phyloP scores from a whole-genome alignment of 2,329 filamentous ascomycete species.

The Bipolaris oryzae region DNA sequence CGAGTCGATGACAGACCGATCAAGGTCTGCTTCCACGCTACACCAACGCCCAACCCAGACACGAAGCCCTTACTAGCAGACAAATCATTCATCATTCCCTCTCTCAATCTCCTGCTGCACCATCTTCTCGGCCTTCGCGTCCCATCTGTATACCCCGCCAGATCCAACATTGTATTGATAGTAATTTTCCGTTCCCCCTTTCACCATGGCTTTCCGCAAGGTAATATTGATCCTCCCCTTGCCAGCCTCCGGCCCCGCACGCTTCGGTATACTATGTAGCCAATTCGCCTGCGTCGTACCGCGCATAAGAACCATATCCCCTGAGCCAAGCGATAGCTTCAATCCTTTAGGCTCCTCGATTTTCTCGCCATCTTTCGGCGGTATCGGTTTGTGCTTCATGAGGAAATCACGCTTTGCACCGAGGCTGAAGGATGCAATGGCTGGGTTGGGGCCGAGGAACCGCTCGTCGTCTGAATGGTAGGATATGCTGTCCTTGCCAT shows the following conservation, averaged over 20 bases:
- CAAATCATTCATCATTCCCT: neutral
- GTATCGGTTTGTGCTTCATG: conserved; percentile 75
- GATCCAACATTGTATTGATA: conserved; percentile 81
- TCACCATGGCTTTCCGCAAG: conserved; percentile 72
- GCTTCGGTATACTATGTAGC: conserved; percentile 79
- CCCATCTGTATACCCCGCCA: conserved; percentile 73
- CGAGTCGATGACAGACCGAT: neutral
- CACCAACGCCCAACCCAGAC: no score
- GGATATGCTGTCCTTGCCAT: conserved; percentile 75
- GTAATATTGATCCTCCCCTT: conserved; percentile 76
- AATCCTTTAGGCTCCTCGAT: conserved; percentile 49
- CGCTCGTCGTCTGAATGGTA: conserved; percentile 83
- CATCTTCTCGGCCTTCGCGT: conserved; percentile 61
- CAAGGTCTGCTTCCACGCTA: neutral
- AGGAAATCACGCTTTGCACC: conserved; percentile 76
- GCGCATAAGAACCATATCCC: conserved; percentile 81
- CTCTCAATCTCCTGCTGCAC: conserved; percentile 14
- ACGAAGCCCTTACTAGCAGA: neutral
- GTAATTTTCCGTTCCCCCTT: conserved; percentile 79
- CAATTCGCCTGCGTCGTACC: conserved; percentile 74
- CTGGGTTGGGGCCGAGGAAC: conserved; percentile 72
- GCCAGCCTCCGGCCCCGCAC: conserved; percentile 66
- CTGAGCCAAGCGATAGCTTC: conserved; percentile 65
- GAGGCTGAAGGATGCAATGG: conserved; percentile 76
- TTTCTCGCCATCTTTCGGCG: conserved; percentile 42